phyloP scores from a whole-genome alignment of 345 rosid genomes.

The Brassica rapa region DNA sequence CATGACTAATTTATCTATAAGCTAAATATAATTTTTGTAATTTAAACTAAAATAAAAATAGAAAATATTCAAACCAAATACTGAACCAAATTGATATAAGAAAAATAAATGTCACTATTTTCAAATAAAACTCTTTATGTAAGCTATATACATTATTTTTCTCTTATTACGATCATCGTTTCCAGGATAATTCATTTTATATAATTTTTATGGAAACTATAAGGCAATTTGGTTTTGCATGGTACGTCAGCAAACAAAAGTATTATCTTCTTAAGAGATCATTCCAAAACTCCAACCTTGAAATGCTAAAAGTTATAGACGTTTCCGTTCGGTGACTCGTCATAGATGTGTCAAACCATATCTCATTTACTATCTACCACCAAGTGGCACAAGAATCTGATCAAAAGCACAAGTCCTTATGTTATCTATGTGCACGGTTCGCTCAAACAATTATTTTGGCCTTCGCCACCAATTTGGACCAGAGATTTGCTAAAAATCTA shows the following conservation, averaged over 20 bases:
- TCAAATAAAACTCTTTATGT: background rate
- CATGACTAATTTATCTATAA: slow-evolving; percentile 8
- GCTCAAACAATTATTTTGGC: background rate
- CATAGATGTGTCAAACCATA: slow-evolving; percentile 2
- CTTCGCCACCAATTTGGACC: background rate
- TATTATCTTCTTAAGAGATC: slow-evolving; percentile 13
- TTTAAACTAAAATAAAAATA: background rate
- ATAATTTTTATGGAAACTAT: background rate
- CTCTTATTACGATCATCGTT: background rate
- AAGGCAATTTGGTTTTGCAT: background rate
- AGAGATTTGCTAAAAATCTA: background rate
- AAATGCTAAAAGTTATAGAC: slow-evolving; percentile 30
- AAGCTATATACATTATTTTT: background rate
- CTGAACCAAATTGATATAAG: background rate
- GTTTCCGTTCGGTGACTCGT: slow-evolving; percentile 2
- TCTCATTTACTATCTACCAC: slow-evolving; percentile 7
- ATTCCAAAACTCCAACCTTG: slow-evolving; percentile 30
- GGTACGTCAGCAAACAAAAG: slow-evolving; percentile 15
- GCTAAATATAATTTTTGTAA: slow-evolving; percentile 10
- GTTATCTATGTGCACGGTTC: slow-evolving; percentile 5
- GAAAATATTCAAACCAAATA: background rate
- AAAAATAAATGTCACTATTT: background rate
- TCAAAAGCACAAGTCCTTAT: background rate
- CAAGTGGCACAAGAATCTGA: slow-evolving; percentile 29
- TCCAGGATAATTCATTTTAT: background rate